phyloP scores from a whole-genome alignment of 1,139 yeast genomes.

The Sugiyamaella castrensis region DNA sequence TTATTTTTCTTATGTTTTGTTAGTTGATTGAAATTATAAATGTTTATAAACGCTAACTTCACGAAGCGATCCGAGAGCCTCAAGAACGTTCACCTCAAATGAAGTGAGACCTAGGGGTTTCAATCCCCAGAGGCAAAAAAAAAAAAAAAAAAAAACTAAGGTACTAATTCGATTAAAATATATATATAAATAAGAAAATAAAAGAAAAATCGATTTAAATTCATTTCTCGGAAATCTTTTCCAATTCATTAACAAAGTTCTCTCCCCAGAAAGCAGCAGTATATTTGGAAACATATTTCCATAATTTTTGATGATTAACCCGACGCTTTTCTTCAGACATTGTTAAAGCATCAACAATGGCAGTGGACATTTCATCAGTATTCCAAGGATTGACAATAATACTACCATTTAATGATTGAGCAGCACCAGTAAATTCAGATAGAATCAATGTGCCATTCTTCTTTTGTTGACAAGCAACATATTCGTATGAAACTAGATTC shows the following conservation, averaged over 20 bases:
- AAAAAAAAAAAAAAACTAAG: background rate
- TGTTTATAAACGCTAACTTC: too few species aligned
- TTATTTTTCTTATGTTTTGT: too few species aligned
- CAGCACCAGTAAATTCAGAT: constrained; percentile 99
- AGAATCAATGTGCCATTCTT: constrained; percentile 82
- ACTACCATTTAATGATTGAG: constrained; percentile 93
- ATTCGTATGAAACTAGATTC: constrained; percentile 95
- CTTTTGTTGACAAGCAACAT: constrained; percentile 90
- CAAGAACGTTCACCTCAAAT: too few species aligned
- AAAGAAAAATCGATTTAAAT: background rate
- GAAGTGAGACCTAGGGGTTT: constrained; percentile 5
- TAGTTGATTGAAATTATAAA: too few species aligned
- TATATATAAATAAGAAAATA: constrained; percentile 2
- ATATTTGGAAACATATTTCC: constrained; percentile 83
- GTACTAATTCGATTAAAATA: background rate
- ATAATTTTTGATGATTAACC: constrained; percentile 76
- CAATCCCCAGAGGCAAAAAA: background rate
- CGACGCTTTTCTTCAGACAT: constrained; percentile 75
- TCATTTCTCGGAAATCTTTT: constrained; percentile 15
- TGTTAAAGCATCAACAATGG: constrained; percentile 84
- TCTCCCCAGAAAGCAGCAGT: constrained; percentile 98
- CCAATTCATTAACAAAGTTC: constrained; percentile 83
- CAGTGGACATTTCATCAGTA: constrained; percentile 85
- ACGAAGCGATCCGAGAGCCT: too few species aligned
- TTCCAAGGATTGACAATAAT: constrained; percentile 97